phyloP scores from a whole-genome alignment of 1,284 basidiomycete species.

The Clitocybe nebularis region DNA sequence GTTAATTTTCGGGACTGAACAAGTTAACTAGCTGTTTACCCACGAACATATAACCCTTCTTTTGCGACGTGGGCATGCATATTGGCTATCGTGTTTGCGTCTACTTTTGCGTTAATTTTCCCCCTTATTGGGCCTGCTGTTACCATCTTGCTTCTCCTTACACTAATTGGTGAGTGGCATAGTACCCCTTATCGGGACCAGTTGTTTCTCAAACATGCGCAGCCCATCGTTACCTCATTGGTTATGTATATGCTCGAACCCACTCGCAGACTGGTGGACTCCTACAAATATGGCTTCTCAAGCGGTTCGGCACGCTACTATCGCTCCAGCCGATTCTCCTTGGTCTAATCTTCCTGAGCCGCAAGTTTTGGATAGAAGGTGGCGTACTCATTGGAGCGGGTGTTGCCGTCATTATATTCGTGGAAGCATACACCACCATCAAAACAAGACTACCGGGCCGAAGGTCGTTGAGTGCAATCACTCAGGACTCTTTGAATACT shows the following conservation, averaged over 20 bases:
- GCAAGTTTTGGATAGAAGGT: constrained; percentile 68
- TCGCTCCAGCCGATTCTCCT: constrained; percentile 71
- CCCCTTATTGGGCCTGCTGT: constrained; percentile 74
- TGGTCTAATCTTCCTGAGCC: constrained; percentile 66
- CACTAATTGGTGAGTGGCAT: constrained; percentile 60
- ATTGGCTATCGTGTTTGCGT: constrained; percentile 68
- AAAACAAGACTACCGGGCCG: constrained; percentile 47
- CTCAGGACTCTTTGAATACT: constrained; percentile 52
- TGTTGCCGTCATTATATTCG: constrained; percentile 46
- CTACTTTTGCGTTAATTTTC: constrained; percentile 69
- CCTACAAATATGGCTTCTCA: constrained; percentile 70
- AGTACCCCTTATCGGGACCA: background rate
- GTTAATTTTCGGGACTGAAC: too few relatives aligned
- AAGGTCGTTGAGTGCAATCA: constrained; percentile 49
- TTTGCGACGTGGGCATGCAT: constrained; percentile 64
- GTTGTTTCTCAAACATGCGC: constrained; percentile 4
- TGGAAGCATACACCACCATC: constrained; percentile 52
- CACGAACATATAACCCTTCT: constrained; percentile 65
- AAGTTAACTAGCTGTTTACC: constrained; percentile 63
- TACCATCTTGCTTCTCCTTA: constrained; percentile 60
- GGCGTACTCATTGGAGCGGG: constrained; percentile 57
- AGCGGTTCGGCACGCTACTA: constrained; percentile 61
- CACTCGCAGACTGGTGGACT: constrained; percentile 69
- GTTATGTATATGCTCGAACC: constrained; percentile 69
- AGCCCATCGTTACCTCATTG: constrained; percentile 74